Conservation (phyloP, 1,284 basidiomycete species). For the Schizophyllum commune region DNA sequence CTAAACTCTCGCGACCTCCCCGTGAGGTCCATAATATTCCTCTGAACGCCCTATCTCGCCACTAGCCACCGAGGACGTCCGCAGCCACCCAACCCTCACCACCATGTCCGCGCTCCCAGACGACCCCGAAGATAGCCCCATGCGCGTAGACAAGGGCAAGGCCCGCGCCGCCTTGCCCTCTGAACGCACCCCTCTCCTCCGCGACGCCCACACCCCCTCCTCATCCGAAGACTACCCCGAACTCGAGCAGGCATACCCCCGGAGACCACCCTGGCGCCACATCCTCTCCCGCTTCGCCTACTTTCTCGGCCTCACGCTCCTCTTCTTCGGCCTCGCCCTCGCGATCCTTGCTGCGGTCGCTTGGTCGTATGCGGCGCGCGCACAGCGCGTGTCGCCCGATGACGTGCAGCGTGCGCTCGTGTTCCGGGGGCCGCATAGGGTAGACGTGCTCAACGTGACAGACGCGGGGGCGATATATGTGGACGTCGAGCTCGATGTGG, state of each 20-base stretch:
- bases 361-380: slow-evolving; percentile 55
- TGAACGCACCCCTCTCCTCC: slow-evolving; percentile 19
- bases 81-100: background rate
- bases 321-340: slow-evolving; percentile 42
- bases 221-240: background rate
- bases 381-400: slow-evolving; percentile 45
- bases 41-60: too few relatives aligned
- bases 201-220: slow-evolving; percentile 8
- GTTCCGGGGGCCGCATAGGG: slow-evolving; percentile 48
- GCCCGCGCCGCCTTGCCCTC: slow-evolving; percentile 16
- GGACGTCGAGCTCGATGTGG: slow-evolving; percentile 45
- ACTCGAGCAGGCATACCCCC: background rate
- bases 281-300: background rate
- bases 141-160: slow-evolving; percentile 17
- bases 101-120: background rate
- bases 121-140: background rate
- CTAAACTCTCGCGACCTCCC: too few relatives aligned
- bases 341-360: slow-evolving; percentile 40
- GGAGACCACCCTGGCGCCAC: background rate
- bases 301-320: slow-evolving; percentile 28
- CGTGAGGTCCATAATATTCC: too few relatives aligned
- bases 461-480: slow-evolving; percentile 53
- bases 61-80: background rate
- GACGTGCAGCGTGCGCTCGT: slow-evolving; percentile 49
- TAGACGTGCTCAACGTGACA: slow-evolving; percentile 57